Conservation (phyloP, 169 alveolate species). For the Babesia ovata region DNA sequence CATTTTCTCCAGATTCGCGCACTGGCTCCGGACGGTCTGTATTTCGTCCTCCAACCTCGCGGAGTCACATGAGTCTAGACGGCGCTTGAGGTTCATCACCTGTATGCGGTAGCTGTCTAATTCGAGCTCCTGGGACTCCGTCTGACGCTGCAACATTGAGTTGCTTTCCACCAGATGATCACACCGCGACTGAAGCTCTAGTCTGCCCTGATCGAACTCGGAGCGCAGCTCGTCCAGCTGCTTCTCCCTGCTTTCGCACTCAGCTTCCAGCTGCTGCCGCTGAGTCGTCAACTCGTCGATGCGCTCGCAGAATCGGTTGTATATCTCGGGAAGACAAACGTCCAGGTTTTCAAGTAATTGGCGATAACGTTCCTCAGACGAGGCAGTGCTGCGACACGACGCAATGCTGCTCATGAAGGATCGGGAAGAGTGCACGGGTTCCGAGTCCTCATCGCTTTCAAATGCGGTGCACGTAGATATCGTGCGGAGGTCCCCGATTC, state of each 20-base stretch:
- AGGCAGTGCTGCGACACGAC: constrained; percentile 6
- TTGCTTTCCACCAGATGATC: constrained; percentile 24
- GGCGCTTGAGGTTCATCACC: constrained; percentile 29
- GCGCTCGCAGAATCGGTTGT: constrained; percentile 43
- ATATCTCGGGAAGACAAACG: constrained; percentile 37
- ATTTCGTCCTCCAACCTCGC: constrained; percentile 22
- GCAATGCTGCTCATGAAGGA: background rate
- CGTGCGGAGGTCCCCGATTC: background rate
- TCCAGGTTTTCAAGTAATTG: constrained; percentile 53
- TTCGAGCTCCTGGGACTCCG: constrained; percentile 37
- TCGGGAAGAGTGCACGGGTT: background rate
- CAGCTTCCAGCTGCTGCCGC: constrained; percentile 37
- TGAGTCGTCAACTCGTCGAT: constrained; percentile 34
- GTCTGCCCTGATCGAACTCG: constrained; percentile 26
- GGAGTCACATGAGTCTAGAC: constrained; percentile 24
- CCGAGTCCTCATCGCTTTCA: constrained; percentile 12
- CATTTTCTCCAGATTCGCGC: constrained; percentile 26
- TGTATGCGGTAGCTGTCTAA: constrained; percentile 22
- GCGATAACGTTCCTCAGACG: constrained; percentile 45
- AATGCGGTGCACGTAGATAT: constrained; percentile 40
- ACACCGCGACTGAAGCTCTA: constrained; percentile 16
- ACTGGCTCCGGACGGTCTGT: constrained; percentile 15
- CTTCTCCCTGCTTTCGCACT: constrained; percentile 15
- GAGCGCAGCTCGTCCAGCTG: constrained; percentile 29
- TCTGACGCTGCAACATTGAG: constrained; percentile 2